Conservation (phyloP, 2,329 filamentous ascomycete genomes). For the Setomelanomma holmii region DNA sequence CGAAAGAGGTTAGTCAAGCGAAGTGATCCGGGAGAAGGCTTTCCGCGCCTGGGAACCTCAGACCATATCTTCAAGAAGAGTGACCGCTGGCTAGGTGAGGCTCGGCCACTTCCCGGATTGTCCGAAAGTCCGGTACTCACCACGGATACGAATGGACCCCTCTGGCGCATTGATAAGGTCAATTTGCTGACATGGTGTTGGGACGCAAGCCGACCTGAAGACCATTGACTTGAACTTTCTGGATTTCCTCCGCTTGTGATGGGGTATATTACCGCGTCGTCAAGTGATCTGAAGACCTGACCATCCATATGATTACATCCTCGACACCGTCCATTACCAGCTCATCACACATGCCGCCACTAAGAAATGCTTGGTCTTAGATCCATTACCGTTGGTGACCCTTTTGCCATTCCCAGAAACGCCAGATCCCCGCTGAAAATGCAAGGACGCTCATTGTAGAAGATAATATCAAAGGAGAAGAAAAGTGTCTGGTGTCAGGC, state of each 20-base stretch:
- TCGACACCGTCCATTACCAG: background rate
- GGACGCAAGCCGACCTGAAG: no score
- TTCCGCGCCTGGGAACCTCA: background rate
- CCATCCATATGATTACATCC: background rate
- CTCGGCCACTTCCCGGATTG: background rate
- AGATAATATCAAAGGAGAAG: background rate
- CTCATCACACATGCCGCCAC: background rate
- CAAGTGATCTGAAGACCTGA: background rate
- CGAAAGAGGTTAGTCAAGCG: no score
- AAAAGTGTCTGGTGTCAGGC: no score
- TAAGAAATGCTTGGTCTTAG: background rate
- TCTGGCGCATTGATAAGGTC: background rate
- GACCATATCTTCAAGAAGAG: background rate
- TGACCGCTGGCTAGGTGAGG: no score
- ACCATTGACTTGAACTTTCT: no score
- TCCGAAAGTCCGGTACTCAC: background rate
- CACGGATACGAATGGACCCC: no score
- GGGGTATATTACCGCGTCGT: constrained; percentile 1
- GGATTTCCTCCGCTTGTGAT: no score
- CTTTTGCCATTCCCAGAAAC: background rate
- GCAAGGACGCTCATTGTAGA: background rate
- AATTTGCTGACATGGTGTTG: no score
- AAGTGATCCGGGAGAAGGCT: background rate
- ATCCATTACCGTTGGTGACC: background rate
- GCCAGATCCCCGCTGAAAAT: background rate